Evolutionary conservation across 257 asterid genomes (phyloP).

Genomic region (Petunia axillaris): DNA sequence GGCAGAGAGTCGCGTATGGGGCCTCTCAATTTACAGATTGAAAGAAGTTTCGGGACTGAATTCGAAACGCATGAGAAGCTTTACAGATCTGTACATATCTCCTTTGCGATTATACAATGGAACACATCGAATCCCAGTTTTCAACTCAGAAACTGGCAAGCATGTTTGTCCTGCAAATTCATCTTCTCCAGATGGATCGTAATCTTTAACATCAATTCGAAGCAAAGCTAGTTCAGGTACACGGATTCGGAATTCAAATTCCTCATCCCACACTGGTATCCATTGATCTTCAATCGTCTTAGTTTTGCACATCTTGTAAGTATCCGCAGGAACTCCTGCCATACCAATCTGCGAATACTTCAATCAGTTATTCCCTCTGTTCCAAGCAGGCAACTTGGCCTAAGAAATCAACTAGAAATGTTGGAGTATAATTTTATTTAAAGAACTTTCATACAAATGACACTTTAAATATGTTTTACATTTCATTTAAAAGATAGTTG

Average conservation of each 20-base stretch:
- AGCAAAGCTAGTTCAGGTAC: conserved; percentile 36
- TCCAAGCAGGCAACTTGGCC: background rate
- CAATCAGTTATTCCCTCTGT: too few relatives aligned
- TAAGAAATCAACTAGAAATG: background rate
- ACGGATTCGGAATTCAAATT: conserved; percentile 25
- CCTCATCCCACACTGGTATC: conserved; percentile 29
- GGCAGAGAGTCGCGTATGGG: too few relatives aligned
- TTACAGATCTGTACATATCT: conserved; percentile 22
- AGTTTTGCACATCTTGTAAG: background rate
- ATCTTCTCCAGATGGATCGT: conserved; percentile 27
- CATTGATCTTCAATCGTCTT: conserved; percentile 17
- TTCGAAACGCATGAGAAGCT: conserved; percentile 30
- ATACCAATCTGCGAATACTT: conserved; percentile 12
- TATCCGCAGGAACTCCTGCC: conserved; percentile 23
- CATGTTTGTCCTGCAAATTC: conserved; percentile 38
- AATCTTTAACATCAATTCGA: conserved; percentile 28
- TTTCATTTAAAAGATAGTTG: too few relatives aligned
- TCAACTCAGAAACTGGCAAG: conserved; percentile 29
- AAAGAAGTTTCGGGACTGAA: background rate
- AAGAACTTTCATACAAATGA: background rate
- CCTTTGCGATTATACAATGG: conserved; percentile 29
- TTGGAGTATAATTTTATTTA: background rate
- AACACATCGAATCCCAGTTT: conserved; percentile 30
- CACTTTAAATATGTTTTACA: too few relatives aligned
- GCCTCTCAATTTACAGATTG: background rate